Conservation (phyloP, 2,329 filamentous ascomycete genomes). For the Aspergillus piperis region DNA sequence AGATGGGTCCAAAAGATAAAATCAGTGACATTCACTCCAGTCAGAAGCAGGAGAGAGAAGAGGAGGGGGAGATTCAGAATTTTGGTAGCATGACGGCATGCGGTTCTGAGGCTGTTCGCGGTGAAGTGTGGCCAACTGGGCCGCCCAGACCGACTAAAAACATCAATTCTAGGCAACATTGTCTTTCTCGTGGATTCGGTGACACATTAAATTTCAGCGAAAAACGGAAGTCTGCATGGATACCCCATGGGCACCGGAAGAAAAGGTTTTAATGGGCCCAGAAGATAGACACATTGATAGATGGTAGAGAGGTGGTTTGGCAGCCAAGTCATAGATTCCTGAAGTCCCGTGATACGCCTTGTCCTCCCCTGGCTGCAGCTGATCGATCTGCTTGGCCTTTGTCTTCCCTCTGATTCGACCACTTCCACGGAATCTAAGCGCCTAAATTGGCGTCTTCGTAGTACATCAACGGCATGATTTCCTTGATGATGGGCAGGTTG, state of each 20-base stretch:
- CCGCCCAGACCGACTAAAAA: neutral
- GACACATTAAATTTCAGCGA: neutral
- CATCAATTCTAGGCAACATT: neutral
- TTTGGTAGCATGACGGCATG: conserved; percentile 13
- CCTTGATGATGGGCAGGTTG: no score
- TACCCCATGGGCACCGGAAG: neutral
- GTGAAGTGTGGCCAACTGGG: conserved; percentile 1
- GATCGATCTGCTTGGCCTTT: neutral
- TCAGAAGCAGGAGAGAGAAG: neutral
- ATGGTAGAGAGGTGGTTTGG: neutral
- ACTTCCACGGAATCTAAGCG: neutral
- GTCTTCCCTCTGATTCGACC: neutral
- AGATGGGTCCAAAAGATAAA: neutral
- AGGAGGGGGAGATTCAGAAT: neutral
- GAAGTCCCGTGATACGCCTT: neutral
- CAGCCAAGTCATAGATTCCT: neutral
- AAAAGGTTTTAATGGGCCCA: neutral
- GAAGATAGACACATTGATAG: neutral
- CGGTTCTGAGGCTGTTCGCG: neutral
- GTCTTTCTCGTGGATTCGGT: neutral
- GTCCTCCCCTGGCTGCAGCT: neutral
- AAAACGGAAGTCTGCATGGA: neutral
- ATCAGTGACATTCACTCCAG: neutral
- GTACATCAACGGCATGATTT: neutral
- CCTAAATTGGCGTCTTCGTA: neutral